Evolutionary conservation across 2,329 filamentous ascomycete genomes (phyloP).

Genomic region (Ophiostoma himal-ulmi): DNA sequence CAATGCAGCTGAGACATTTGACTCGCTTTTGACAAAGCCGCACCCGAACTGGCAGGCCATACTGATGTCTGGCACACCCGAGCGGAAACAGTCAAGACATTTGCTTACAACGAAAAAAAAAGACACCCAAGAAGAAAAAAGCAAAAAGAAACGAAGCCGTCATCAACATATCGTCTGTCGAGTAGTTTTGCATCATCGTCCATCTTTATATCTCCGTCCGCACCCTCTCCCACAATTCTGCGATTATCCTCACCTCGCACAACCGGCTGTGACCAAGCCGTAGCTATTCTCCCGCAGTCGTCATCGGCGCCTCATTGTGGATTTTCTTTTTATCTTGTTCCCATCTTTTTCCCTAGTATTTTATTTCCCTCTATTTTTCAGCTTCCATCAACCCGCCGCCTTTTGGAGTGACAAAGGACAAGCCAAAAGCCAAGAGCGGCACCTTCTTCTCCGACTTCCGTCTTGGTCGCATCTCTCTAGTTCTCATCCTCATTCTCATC

Average conservation of each 20-base stretch:
- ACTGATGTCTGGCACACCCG: background rate
- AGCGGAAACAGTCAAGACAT: background rate
- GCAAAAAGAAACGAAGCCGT: too few species aligned
- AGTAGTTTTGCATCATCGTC: background rate
- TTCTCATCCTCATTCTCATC: background rate
- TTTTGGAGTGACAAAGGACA: background rate
- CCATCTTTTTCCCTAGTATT: background rate
- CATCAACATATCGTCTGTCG: background rate
- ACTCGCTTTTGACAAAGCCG: conserved; percentile 21
- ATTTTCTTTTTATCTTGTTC: conserved; percentile 7
- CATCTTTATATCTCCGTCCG: background rate
- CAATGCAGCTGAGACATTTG: conserved; percentile 24
- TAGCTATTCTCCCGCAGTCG: background rate
- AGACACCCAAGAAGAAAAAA: background rate
- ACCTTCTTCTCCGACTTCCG: background rate
- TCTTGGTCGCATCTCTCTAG: background rate
- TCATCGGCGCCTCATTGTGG: conserved; percentile 5
- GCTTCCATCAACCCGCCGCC: background rate
- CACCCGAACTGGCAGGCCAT: conserved; percentile 10
- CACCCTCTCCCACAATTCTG: background rate
- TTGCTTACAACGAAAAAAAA: background rate
- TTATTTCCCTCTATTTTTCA: background rate
- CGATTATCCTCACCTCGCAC: background rate
- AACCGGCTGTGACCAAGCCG: background rate
- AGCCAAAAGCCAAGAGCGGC: too few species aligned